phyloP scores from a whole-genome alignment of 768 basidiomycete genomes.

The Lentinula edodes region DNA sequence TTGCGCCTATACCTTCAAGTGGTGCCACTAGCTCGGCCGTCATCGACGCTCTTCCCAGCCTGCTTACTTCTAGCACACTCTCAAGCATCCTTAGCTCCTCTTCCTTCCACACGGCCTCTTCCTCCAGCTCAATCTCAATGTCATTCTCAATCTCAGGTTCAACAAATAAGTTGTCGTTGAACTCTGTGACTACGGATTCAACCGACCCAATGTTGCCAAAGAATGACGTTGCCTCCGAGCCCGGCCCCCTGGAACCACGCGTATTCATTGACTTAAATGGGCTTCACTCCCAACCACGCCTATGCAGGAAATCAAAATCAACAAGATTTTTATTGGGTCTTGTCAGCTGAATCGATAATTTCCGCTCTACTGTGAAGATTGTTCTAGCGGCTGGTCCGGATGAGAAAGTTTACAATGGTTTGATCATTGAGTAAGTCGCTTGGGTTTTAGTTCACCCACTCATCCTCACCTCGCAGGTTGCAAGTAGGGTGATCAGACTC shows the following conservation, averaged over 20 bases:
- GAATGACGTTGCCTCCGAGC: slow-evolving; percentile 68
- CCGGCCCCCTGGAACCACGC: slow-evolving; percentile 61
- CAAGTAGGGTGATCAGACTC: slow-evolving; percentile 41
- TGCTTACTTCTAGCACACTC: slow-evolving; percentile 4
- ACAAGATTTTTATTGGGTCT: slow-evolving; percentile 92
- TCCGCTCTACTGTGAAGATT: slow-evolving; percentile 80
- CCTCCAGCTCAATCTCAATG: slow-evolving; percentile 1
- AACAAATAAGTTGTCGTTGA: background rate
- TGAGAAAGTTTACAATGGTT: slow-evolving; percentile 70
- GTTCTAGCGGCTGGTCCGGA: slow-evolving; percentile 68
- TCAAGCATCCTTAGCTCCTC: background rate
- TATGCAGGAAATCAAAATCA: slow-evolving; percentile 74
- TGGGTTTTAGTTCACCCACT: no score
- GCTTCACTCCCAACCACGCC: slow-evolving; percentile 66
- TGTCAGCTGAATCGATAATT: slow-evolving; percentile 90
- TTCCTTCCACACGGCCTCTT: background rate
- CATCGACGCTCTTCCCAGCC: background rate
- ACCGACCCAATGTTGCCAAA: no score
- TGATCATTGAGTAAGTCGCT: slow-evolving; percentile 74
- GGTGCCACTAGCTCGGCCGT: background rate
- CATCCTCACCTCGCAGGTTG: no score
- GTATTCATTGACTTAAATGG: slow-evolving; percentile 81
- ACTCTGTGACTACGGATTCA: no score
- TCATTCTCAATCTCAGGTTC: background rate
- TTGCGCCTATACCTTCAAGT: background rate